Conservation (phyloP, 2,329 filamentous ascomycete species). For the Epichloe gansuensis region DNA sequence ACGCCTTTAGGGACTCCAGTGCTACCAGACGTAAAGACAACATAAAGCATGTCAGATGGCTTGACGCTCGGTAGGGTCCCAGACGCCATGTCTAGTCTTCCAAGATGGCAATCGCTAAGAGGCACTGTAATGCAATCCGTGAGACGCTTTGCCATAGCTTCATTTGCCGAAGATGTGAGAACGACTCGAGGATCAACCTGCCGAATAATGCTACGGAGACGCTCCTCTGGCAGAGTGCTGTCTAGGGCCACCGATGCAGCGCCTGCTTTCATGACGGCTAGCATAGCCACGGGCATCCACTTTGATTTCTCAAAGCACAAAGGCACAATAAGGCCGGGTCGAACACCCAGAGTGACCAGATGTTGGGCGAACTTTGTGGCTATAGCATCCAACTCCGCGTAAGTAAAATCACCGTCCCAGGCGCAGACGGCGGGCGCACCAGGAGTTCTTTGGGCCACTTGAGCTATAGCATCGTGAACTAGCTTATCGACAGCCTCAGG, state of each 20-base stretch:
- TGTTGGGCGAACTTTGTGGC: slow-evolving; percentile 6
- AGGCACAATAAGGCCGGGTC: slow-evolving; percentile 15
- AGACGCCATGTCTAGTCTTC: background rate
- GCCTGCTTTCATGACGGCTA: slow-evolving; percentile 23
- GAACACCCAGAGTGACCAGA: slow-evolving; percentile 10
- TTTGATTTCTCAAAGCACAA: slow-evolving; percentile 25
- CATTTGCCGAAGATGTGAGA: background rate
- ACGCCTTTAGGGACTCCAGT: slow-evolving; percentile 13
- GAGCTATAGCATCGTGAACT: background rate
- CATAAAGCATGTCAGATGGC: slow-evolving; percentile 1
- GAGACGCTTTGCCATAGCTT: background rate
- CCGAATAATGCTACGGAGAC: slow-evolving; percentile 3
- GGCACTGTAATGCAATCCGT: background rate
- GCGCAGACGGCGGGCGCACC: slow-evolving; percentile 6
- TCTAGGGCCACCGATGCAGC: slow-evolving; percentile 11
- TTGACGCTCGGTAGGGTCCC: background rate
- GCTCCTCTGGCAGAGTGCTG: slow-evolving; percentile 5
- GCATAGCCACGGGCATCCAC: slow-evolving; percentile 19
- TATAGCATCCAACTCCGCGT: slow-evolving; percentile 9
- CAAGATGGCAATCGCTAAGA: background rate
- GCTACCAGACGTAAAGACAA: slow-evolving; percentile 13
- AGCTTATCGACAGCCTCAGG: background rate
- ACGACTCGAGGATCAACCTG: slow-evolving; percentile 1
- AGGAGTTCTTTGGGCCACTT: background rate
- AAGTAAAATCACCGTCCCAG: slow-evolving; percentile 17